These are phyloP conservation scores for Nakazawaea laoshanensis DNA, from an alignment of 805 yeast species.

Conservation along the genomic window DNA sequence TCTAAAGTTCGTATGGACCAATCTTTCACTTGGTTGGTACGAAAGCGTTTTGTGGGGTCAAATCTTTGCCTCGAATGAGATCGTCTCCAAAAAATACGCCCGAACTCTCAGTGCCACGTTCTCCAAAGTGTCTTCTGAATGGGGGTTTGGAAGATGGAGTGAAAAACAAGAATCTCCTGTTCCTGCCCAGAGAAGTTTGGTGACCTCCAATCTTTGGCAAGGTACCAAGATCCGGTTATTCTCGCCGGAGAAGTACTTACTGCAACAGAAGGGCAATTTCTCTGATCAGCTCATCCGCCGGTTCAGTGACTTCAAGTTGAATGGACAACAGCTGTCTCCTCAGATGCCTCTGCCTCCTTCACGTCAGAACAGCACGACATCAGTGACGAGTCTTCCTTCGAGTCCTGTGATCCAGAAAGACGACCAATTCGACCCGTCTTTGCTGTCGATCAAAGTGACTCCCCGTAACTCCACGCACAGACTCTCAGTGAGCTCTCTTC, in stretches of 20 bases:
- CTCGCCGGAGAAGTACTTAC: constrained; percentile 11
- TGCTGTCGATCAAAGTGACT: constrained; percentile 16
- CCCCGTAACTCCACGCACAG: constrained; percentile 15
- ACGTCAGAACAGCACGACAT: constrained; percentile 6
- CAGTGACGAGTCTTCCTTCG: constrained; percentile 3
- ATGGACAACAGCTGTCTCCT: constrained; percentile 14
- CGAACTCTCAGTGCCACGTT: constrained; percentile 32
- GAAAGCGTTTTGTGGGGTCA: constrained; percentile 54
- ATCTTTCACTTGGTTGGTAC: constrained; percentile 68
- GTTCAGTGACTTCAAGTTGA: constrained; percentile 33
- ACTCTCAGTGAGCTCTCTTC: constrained; percentile 8
- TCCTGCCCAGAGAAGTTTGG: constrained; percentile 15
- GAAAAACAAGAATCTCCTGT: constrained; percentile 18
- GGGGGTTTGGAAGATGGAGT: constrained; percentile 22
- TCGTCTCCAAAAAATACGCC: constrained; percentile 50
- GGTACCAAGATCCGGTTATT: constrained; percentile 37
- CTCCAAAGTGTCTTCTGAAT: constrained; percentile 25
- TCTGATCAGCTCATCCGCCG: constrained; percentile 41
- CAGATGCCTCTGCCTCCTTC: constrained; percentile 15
- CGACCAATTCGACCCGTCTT: constrained; percentile 1
- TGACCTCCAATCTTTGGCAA: constrained; percentile 31
- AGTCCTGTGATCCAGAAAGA: constrained; percentile 6
- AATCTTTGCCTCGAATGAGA: constrained; percentile 34
- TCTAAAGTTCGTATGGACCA: constrained; percentile 55
- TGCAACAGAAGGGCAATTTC: constrained; percentile 12